These are phyloP conservation scores for Podila minutissima DNA, from an alignment of 192 early-diverging fungal genomes.

Conservation along the genomic window DNA sequence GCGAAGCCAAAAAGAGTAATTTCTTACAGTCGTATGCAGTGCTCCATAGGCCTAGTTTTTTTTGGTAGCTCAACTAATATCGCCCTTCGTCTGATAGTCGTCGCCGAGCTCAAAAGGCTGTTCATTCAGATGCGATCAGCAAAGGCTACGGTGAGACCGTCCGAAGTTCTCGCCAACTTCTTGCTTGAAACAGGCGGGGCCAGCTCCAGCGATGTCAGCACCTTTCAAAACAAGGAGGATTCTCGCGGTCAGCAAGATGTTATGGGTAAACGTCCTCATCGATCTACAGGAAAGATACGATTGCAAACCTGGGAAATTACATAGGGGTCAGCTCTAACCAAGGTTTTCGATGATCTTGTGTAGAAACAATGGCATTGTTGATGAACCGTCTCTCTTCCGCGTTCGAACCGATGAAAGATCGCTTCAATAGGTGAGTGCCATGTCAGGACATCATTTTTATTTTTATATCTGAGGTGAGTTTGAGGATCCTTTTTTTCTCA, in stretches of 20 bases:
- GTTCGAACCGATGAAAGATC: slow-evolving; percentile 52
- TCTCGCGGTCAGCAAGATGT: slow-evolving; percentile 74
- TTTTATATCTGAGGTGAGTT: not conserved
- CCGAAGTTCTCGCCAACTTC: slow-evolving; percentile 36
- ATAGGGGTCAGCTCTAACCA: not conserved
- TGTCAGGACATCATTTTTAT: no score
- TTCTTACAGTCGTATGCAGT: not conserved
- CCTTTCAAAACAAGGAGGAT: not conserved
- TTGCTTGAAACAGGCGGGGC: slow-evolving; percentile 40
- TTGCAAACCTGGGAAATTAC: not conserved
- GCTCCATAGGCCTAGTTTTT: not conserved
- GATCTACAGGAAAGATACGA: not conserved
- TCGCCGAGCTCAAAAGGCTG: slow-evolving; percentile 26
- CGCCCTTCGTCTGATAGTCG: slow-evolving; percentile 13
- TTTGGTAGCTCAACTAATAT: not conserved
- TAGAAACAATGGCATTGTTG: not conserved
- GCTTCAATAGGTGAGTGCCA: slow-evolving; percentile 40
- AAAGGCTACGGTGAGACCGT: slow-evolving; percentile 17
- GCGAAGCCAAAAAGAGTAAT: slow-evolving; percentile 63
- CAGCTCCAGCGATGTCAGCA: not conserved
- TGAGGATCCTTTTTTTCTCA: not conserved
- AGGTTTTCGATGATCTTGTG: not conserved
- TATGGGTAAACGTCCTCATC: slow-evolving; percentile 46
- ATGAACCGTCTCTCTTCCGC: slow-evolving; percentile 71
- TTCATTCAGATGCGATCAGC: slow-evolving; percentile 21